These are phyloP conservation scores for Brettanomyces nanus DNA, from an alignment of 805 yeast genomes.

Conservation along the genomic window DNA sequence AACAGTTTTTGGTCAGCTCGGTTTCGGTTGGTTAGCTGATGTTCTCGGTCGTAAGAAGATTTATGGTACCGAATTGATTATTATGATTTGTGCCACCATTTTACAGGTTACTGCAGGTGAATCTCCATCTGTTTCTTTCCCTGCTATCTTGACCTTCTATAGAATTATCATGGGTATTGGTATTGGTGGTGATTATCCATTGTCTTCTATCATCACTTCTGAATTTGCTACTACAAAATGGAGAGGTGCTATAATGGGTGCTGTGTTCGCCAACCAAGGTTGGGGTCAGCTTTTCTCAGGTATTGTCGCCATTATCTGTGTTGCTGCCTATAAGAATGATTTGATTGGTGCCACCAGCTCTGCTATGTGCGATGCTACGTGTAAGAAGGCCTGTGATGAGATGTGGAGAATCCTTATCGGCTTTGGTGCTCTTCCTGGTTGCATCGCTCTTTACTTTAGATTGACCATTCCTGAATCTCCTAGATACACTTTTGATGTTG, in stretches of 20 bases:
- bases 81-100: slow-evolving; percentile 74
- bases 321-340: slow-evolving; percentile 66
- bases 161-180: slow-evolving; percentile 92
- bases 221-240: slow-evolving; percentile 91
- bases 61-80: slow-evolving; percentile 79
- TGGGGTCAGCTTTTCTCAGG: slow-evolving; percentile 90
- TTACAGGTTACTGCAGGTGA: slow-evolving; percentile 68
- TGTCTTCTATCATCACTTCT: slow-evolving; percentile 86
- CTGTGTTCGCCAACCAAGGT: slow-evolving; percentile 95
- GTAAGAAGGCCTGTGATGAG: slow-evolving; percentile 77
- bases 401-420: slow-evolving; percentile 93
- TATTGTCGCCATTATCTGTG: slow-evolving; percentile 68
- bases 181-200: slow-evolving; percentile 95
- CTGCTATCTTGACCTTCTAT: slow-evolving; percentile 66
- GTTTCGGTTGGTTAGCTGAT: slow-evolving; percentile 81
- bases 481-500: slow-evolving; percentile 77
- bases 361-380: slow-evolving; percentile 53
- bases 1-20: slow-evolving; percentile 84
- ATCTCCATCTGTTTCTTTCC: slow-evolving; percentile 64
- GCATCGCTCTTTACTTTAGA: slow-evolving; percentile 79
- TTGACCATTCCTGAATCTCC: slow-evolving; percentile 93
- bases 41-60: slow-evolving; percentile 76
- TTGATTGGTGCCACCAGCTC: slow-evolving; percentile 46
- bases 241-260: slow-evolving; percentile 98
- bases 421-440: slow-evolving; percentile 85